phyloP scores from a whole-genome alignment of 805 yeast genomes.

The Lipomyces japonicus region DNA sequence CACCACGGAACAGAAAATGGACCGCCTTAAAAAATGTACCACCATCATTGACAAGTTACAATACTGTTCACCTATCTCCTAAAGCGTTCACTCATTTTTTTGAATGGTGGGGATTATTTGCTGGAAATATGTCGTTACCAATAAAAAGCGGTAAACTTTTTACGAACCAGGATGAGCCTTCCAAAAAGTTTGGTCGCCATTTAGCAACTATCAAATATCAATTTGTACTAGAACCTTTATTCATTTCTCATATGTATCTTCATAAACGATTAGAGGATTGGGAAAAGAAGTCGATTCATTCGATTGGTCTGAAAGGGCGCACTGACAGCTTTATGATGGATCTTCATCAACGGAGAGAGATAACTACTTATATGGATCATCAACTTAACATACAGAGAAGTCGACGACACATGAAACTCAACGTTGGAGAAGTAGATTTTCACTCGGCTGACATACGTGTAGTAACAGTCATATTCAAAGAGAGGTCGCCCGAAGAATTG shows the following conservation, averaged over 20 bases:
- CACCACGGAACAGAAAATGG: slow-evolving; percentile 37
- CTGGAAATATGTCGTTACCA: slow-evolving; percentile 75
- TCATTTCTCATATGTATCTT: slow-evolving; percentile 66
- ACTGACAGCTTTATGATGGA: slow-evolving; percentile 57
- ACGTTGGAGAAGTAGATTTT: slow-evolving; percentile 67
- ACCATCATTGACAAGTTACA: slow-evolving; percentile 41
- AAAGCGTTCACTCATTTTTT: slow-evolving; percentile 62
- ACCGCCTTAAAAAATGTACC: slow-evolving; percentile 16
- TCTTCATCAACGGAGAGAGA: slow-evolving; percentile 54
- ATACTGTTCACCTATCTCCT: slow-evolving; percentile 76
- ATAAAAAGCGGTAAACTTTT: slow-evolving; percentile 71
- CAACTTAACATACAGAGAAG: slow-evolving; percentile 12
- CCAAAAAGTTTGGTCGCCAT: slow-evolving; percentile 70
- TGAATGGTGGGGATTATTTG: slow-evolving; percentile 81
- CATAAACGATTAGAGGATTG: slow-evolving; percentile 45
- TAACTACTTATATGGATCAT: slow-evolving; percentile 15
- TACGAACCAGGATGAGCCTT: slow-evolving; percentile 40
- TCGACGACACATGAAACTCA: slow-evolving; percentile 53
- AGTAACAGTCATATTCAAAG: slow-evolving; percentile 60
- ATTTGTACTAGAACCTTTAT: slow-evolving; percentile 68
- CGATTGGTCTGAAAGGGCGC: slow-evolving; percentile 67
- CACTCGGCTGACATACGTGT: slow-evolving; percentile 65
- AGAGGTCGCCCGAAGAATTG: slow-evolving; percentile 47
- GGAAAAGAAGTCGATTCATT: slow-evolving; percentile 44
- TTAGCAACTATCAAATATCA: slow-evolving; percentile 75